Base-by-base conservation (phyloP, 2,329 filamentous ascomycete genomes). In the Calcarisporium arbuscula region DNA sequence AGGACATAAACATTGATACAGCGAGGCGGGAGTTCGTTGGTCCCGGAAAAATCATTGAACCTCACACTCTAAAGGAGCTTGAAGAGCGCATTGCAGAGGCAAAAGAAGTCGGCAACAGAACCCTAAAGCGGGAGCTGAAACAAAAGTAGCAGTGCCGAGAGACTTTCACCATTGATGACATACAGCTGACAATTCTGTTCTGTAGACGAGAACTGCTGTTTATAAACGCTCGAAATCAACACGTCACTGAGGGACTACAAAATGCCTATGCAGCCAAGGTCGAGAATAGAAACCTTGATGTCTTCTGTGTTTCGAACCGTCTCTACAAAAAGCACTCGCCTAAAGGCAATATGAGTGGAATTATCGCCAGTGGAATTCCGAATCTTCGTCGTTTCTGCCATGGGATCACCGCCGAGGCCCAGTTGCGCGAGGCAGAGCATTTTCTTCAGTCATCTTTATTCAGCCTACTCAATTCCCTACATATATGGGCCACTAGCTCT, bases 281-380 rank as follows among this genome's bases (percentile, higher is more conserved):
- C 30, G 17, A 48, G 2, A 41, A 44, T 6, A 39, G 41, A 7
- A 28, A 8, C 4, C 37, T 59, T 3, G 43, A 59, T 17, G 53
- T 60, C 2, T 61, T 61, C 30, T 61, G 56, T 27, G 50, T 61
- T 1, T 60, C 55, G 6, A 60, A 59, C 38, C 51, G 40, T 10
- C 45, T 45, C 28, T 61, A 60, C 37, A 48, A 58, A 26, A 53
- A 57, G 32, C 52, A 53, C 34, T 46, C 43, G 12, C 44, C 38
- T 15, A 52, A 53, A 30, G 55, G 54, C 10, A 50, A 54, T 29
- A 26, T 23, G 4, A 45, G 49, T 3, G 38, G 50, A 31, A 47
- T 57, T 8, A 25, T 39, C 3, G 52, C 48, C 6, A 58, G 53
- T 19, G 53, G 53, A 0, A 48, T 61, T 17, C 56, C 57, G 2